These are phyloP conservation scores for Akanthomyces muscarius DNA, from an alignment of 2,329 filamentous ascomycete species.

Conservation along the genomic window DNA sequence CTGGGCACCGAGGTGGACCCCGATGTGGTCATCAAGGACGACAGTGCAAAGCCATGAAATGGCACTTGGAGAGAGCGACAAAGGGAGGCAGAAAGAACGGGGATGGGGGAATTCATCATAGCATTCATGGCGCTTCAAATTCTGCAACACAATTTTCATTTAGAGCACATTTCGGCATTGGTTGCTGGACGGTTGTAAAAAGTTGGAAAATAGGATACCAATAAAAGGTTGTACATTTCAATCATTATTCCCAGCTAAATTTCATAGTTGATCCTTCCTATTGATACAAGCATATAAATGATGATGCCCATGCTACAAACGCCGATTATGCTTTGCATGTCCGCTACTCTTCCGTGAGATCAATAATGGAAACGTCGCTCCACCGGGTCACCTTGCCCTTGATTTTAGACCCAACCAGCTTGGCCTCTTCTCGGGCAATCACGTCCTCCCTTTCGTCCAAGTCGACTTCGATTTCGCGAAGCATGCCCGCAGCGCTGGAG, in stretches of 20 bases:
- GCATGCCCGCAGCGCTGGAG: constrained; percentile 1
- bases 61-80: background rate
- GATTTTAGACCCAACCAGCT: background rate
- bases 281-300: background rate
- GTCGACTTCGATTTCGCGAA: constrained; percentile 15
- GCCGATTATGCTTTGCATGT: background rate
- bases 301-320: background rate
- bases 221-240: constrained; percentile 1
- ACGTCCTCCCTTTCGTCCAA: background rate
- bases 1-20: constrained; percentile 75
- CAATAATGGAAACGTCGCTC: constrained; percentile 33
- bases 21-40: constrained; percentile 48
- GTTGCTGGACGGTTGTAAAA: background rate
- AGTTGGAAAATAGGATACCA: constrained; percentile 1
- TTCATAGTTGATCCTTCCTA: background rate
- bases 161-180: background rate
- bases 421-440: background rate
- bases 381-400: constrained; percentile 23
- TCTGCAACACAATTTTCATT: background rate
- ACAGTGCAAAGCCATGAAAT: background rate
- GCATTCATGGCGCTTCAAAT: constrained; percentile 13
- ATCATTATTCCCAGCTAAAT: background rate
- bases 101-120: background rate
- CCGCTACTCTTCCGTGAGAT: constrained; percentile 28
- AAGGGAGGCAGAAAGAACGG: background rate